Evolutionary conservation across 495 filamentous ascomycete species (phyloP).

Genomic region (Xylaria sp.): DNA sequence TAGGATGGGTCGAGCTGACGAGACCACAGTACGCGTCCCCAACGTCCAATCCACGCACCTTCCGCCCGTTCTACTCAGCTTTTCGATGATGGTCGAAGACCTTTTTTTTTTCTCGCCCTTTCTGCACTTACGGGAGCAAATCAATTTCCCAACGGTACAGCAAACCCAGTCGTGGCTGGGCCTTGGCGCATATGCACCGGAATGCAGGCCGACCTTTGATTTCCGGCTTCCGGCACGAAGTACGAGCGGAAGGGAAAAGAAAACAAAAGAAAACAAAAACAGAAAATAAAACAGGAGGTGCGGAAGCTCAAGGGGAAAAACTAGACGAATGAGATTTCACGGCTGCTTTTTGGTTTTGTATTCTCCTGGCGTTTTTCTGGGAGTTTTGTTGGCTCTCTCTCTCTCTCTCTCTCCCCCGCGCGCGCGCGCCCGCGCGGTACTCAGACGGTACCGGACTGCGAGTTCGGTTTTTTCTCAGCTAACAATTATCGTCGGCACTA

Average conservation of each 20-base stretch:
- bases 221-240: conserved; percentile 28
- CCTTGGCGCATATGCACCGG: conserved; percentile 30
- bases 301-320: neutral
- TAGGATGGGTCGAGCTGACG: neutral
- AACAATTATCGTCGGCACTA: conserved; percentile 8
- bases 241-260: neutral
- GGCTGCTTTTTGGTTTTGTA: conserved; percentile 7
- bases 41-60: conserved; percentile 18
- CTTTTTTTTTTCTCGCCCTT: neutral
- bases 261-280: conserved; percentile 10
- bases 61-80: neutral
- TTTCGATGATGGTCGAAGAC: neutral
- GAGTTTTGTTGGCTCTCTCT: too few species aligned
- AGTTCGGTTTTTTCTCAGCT: conserved; percentile 11
- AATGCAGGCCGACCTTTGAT: conserved; percentile 28
- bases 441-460: conserved; percentile 22
- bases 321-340: neutral
- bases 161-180: conserved; percentile 18
- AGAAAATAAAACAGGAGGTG: conserved; percentile 3
- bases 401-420: too few species aligned
- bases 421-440: too few species aligned
- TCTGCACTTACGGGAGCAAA: conserved; percentile 15
- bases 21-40: conserved; percentile 13
- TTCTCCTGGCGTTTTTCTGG: conserved; percentile 7
- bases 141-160: conserved; percentile 12